phyloP scores from a whole-genome alignment of 2,329 filamentous ascomycete genomes.

The Monosporascus sp. region DNA sequence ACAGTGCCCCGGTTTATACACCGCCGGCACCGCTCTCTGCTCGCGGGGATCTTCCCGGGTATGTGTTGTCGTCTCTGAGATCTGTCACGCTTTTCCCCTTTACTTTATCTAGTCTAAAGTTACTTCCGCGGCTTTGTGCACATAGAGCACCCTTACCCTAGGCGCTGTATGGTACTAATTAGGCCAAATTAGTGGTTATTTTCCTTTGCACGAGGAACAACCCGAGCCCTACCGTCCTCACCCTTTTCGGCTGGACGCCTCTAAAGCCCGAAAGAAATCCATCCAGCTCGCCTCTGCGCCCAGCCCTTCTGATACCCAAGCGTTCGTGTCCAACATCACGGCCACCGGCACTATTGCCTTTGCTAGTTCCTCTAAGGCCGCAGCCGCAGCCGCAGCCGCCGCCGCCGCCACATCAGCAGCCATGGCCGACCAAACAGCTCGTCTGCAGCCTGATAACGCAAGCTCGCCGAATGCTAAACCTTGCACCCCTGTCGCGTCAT shows the following conservation, averaged over 20 bases:
- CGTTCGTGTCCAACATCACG: constrained; percentile 8
- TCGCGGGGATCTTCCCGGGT: constrained; percentile 55
- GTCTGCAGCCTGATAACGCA: constrained; percentile 10
- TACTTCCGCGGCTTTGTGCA: background rate
- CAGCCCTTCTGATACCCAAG: constrained; percentile 12
- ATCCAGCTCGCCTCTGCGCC: constrained; percentile 29
- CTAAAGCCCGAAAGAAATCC: constrained; percentile 32
- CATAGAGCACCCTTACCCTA: background rate
- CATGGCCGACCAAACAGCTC: constrained; percentile 19
- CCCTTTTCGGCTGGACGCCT: constrained; percentile 42
- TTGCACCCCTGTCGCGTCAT: constrained; percentile 45
- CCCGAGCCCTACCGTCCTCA: constrained; percentile 44
- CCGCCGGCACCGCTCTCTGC: constrained; percentile 49
- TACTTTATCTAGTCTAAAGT: background rate
- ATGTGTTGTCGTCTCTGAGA: constrained; percentile 23
- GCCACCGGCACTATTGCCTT: constrained; percentile 14
- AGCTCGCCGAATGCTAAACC: constrained; percentile 13
- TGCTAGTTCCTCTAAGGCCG: constrained; percentile 10
- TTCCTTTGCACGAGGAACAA: constrained; percentile 55
- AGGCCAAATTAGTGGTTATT: constrained; percentile 46
- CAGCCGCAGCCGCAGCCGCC: constrained; percentile 14
- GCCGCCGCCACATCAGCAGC: constrained; percentile 11
- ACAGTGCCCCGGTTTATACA: constrained; percentile 35
- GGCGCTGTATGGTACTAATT: background rate
- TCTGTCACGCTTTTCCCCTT: too few species aligned